These are phyloP conservation scores for Quercus agrifolia DNA, from an alignment of 306 rosid species.

Conservation along the genomic window DNA sequence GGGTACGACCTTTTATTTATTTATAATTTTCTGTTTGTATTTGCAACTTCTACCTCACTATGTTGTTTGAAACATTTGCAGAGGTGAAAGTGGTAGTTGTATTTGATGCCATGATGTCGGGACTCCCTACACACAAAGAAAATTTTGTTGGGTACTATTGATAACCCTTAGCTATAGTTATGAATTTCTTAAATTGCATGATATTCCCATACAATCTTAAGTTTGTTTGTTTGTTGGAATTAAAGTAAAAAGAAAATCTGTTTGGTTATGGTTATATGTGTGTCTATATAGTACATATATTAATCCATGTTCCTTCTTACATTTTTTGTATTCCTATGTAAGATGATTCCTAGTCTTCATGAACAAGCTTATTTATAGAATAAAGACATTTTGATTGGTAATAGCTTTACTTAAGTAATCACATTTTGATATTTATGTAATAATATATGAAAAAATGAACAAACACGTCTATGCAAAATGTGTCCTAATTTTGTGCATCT, in stretches of 20 bases:
- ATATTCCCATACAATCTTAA: not conserved
- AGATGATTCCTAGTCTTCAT: not conserved
- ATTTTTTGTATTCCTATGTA: not conserved
- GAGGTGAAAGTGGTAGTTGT: conserved; percentile 91
- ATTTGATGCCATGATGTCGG: conserved; percentile 94
- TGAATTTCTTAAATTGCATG: not conserved
- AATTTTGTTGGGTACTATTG: conserved; percentile 62
- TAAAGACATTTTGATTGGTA: not conserved
- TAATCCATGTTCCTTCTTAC: not conserved
- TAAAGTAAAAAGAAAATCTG: not conserved
- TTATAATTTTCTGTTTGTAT: no score
- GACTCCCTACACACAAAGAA: conserved; percentile 83
- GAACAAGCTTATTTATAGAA: not conserved
- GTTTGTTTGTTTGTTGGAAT: not conserved
- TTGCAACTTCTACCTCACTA: not conserved
- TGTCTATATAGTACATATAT: not conserved
- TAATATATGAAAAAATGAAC: not conserved
- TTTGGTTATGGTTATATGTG: not conserved
- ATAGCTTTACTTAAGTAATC: not conserved
- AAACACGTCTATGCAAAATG: not conserved
- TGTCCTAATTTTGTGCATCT: no score
- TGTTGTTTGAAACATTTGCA: conserved; percentile 33
- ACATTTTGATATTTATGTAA: not conserved
- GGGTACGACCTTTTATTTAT: no score
- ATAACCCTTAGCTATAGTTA: conserved; percentile 12